Percentiles rank a stretch among this genome's conserved stretches.
phyloP scores from a whole-genome alignment of 169 alveolate species.

The Plasmodium chabaudi region DNA sequence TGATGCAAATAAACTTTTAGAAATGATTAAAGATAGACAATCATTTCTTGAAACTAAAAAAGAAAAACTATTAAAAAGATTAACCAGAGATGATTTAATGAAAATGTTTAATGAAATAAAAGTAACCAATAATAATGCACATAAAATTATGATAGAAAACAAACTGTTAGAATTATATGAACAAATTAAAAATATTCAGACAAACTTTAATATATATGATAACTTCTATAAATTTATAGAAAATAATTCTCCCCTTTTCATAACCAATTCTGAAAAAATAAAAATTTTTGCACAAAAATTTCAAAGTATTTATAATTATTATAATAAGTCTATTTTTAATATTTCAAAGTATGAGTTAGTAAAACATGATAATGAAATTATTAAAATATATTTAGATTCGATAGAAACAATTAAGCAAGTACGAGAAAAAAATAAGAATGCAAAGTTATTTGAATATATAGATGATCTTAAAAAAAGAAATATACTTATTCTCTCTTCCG shows the following conservation, averaged over 20 bases:
- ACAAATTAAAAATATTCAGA: constrained; percentile 34
- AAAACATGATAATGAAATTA: constrained; percentile 61
- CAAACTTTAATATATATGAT: constrained; percentile 53
- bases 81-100: constrained; percentile 66
- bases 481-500: constrained; percentile 52
- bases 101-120: constrained; percentile 41
- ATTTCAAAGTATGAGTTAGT: constrained; percentile 51
- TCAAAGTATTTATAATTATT: constrained; percentile 31
- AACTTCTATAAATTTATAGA: constrained; percentile 64
- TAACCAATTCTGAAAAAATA: constrained; percentile 57
- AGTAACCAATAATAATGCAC: constrained; percentile 17
- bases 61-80: constrained; percentile 23
- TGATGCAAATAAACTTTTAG: constrained; percentile 62
- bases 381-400: constrained; percentile 62
- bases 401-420: constrained; percentile 40
- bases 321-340: constrained; percentile 51
- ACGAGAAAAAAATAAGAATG: constrained; percentile 18
- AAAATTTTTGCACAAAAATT: constrained; percentile 60
- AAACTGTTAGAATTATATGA: constrained; percentile 49
- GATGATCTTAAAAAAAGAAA: constrained; percentile 72
- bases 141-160: constrained; percentile 25
- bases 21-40: constrained; percentile 66
- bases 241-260: constrained; percentile 41
- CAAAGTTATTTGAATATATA: constrained; percentile 67
- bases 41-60: constrained; percentile 46